These are phyloP conservation scores for Tylopilus sp. DNA, from an alignment of 768 basidiomycete genomes.

Conservation along the genomic window DNA sequence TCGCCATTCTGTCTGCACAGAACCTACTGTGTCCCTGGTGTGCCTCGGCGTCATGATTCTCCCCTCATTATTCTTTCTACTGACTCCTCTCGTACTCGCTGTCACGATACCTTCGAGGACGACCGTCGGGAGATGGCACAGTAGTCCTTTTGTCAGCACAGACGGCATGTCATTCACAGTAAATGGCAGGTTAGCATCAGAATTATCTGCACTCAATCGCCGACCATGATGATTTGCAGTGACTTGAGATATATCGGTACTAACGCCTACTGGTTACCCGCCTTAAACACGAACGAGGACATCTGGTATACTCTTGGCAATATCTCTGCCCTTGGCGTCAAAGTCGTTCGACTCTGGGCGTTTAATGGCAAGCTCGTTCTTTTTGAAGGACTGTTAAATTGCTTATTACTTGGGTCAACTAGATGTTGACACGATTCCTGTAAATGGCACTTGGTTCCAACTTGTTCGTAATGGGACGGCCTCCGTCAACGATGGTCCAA, in stretches of 20 bases:
- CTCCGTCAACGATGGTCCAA: constrained; percentile 55
- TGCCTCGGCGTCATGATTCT: constrained; percentile 32
- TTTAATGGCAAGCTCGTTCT: constrained; percentile 52
- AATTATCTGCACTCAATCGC: neutral
- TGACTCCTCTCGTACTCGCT: constrained; percentile 29
- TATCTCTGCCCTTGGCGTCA: constrained; percentile 54
- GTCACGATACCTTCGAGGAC: constrained; percentile 32
- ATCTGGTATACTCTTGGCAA: constrained; percentile 55
- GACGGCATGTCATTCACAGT: constrained; percentile 46
- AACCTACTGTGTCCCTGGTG: neutral
- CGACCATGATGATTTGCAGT: constrained; percentile 32
- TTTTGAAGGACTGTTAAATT: neutral
- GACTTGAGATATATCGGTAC: constrained; percentile 48
- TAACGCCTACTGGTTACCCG: constrained; percentile 64
- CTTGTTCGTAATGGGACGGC: constrained; percentile 51
- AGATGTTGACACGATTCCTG: constrained; percentile 53
- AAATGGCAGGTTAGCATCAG: constrained; percentile 47
- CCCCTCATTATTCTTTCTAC: constrained; percentile 29
- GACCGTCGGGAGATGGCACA: constrained; percentile 29
- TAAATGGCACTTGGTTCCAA: constrained; percentile 64
- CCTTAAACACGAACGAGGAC: constrained; percentile 51
- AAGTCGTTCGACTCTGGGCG: constrained; percentile 65
- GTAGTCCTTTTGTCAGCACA: constrained; percentile 43
- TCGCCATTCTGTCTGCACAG: neutral
- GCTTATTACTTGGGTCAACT: constrained; percentile 15